phyloP scores from a whole-genome alignment of 345 rosid genomes.

The Stellera chamaejasme region DNA sequence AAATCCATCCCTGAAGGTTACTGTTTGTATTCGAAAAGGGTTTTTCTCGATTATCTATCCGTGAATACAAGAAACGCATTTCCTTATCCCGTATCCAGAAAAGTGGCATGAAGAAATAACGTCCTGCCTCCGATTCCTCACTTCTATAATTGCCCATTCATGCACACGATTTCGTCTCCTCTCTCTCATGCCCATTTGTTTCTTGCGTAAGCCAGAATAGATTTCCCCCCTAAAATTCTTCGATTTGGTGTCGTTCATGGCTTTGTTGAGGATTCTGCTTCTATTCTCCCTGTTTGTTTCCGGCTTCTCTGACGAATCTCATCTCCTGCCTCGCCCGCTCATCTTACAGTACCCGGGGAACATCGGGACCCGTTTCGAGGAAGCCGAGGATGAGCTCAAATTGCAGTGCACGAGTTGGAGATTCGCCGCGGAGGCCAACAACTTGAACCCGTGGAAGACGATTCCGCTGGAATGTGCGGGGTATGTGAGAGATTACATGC shows the following conservation, averaged over 20 bases:
- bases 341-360: slow-evolving; percentile 43
- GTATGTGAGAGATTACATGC: slow-evolving; percentile 58
- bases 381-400: slow-evolving; percentile 35
- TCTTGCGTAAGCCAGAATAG: no score
- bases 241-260: slow-evolving; percentile 17
- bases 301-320: slow-evolving; percentile 33
- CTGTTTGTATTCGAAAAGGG: no score
- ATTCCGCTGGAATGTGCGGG: slow-evolving; percentile 62
- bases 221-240: neutral
- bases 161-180: no score
- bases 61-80: no score
- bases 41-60: no score
- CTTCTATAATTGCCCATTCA: no score
- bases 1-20: no score
- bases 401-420: slow-evolving; percentile 88
- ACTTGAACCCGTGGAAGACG: slow-evolving; percentile 74
- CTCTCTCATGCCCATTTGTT: no score
- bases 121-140: no score
- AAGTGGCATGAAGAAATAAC: no score
- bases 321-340: slow-evolving; percentile 48
- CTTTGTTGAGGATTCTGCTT: slow-evolving; percentile 22
- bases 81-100: no score
- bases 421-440: slow-evolving; percentile 72
- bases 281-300: slow-evolving; percentile 26
- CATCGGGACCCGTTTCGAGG: slow-evolving; percentile 23